Conservation (phyloP, 805 yeast species). For the Saturnispora diversa region DNA sequence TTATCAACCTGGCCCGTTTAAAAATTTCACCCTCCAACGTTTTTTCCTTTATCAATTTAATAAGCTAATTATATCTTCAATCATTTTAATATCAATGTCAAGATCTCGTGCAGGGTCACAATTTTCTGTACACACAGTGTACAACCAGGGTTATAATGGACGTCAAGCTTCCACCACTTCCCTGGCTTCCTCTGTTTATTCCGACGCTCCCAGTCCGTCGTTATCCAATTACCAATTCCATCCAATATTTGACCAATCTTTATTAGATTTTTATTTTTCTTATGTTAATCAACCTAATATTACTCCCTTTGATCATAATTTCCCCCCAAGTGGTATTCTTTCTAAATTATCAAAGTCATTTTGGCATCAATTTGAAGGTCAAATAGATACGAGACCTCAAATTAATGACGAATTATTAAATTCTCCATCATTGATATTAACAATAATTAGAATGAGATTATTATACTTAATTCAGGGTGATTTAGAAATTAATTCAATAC, state of each 20-base stretch:
- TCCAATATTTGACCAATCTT: slow-evolving; percentile 35
- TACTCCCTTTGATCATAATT: slow-evolving; percentile 58
- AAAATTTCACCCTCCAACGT: too few relatives aligned
- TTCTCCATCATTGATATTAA: slow-evolving; percentile 20
- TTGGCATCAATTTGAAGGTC: slow-evolving; percentile 17
- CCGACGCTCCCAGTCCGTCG: slow-evolving; percentile 13
- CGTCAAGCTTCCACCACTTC: slow-evolving; percentile 19
- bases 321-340: slow-evolving; percentile 63
- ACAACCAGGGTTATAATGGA: slow-evolving; percentile 3
- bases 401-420: slow-evolving; percentile 26
- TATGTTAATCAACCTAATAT: slow-evolving; percentile 49
- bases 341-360: slow-evolving; percentile 53
- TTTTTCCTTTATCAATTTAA: too few relatives aligned
- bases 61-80: too few relatives aligned
- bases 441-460: slow-evolving; percentile 28
- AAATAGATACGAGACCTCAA: slow-evolving; percentile 22
- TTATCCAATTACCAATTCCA: slow-evolving; percentile 27
- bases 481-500: slow-evolving; percentile 9
- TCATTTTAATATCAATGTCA: too few relatives aligned
- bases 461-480: slow-evolving; percentile 26
- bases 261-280: slow-evolving; percentile 40
- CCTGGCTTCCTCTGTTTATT: slow-evolving; percentile 18
- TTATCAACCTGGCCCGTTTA: too few relatives aligned
- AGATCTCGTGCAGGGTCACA: slow-evolving; percentile 14
- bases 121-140: slow-evolving; percentile 8